These are phyloP conservation scores for Globisporangium spinosum DNA, from an alignment of 352 stramenopile genomes.

Conservation along the genomic window DNA sequence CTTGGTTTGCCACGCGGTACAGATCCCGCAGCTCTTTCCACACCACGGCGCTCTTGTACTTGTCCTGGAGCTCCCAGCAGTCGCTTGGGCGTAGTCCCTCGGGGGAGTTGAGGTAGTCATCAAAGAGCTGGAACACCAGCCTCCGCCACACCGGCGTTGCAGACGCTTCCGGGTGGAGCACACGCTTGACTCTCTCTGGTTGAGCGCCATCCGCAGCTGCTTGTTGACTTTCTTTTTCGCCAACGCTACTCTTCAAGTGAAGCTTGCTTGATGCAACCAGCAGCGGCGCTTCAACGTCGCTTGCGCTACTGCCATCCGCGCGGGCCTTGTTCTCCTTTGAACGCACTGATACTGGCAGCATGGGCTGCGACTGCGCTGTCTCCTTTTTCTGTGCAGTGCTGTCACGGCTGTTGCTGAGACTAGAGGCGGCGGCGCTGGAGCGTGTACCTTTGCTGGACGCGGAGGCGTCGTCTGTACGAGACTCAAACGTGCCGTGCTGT, in stretches of 20 bases:
- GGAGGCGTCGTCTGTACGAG: too few relatives aligned
- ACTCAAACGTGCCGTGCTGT: too few relatives aligned
- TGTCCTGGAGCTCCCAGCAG: constrained; percentile 42
- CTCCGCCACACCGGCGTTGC: constrained; percentile 37
- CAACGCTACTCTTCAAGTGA: not conserved
- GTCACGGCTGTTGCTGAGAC: too few relatives aligned
- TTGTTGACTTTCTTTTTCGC: not conserved
- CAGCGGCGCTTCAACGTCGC: not conserved
- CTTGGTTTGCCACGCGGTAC: constrained; percentile 8
- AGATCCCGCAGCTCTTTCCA: constrained; percentile 27
- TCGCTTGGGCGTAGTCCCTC: constrained; percentile 35
- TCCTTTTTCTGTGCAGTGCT: too few relatives aligned
- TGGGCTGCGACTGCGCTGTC: too few relatives aligned
- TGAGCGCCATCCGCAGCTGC: not conserved
- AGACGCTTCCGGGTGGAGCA: constrained; percentile 28
- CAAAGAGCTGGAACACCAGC: constrained; percentile 39
- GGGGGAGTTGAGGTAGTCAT: constrained; percentile 22
- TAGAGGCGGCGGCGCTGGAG: too few relatives aligned
- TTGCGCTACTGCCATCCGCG: too few relatives aligned
- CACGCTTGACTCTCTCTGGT: not conserved
- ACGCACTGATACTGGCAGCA: too few relatives aligned
- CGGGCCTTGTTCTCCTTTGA: too few relatives aligned
- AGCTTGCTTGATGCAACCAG: not conserved
- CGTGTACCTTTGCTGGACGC: too few relatives aligned
- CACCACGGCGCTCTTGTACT: constrained; percentile 36